A percentile compares a stretch with the other conserved stretches of the same genome.
Evolutionary conservation across 345 rosid species (phyloP).

Genomic region (Diplotaxis tenuifolia): DNA sequence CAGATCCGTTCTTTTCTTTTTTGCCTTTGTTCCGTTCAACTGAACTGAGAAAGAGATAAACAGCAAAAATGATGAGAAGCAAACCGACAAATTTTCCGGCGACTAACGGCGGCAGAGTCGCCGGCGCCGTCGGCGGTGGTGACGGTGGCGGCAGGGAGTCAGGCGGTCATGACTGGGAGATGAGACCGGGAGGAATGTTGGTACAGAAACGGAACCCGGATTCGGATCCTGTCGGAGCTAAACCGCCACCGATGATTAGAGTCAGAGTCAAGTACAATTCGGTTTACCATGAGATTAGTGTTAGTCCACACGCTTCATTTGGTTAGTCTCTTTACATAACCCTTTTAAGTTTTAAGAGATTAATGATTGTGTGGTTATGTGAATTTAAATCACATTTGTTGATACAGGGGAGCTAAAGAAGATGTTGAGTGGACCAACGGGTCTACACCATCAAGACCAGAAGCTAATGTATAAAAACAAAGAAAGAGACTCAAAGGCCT

Average conservation of each 20-base stretch:
- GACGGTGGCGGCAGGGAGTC: slow-evolving; percentile 46
- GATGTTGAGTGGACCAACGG: slow-evolving; percentile 82
- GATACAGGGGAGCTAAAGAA: slow-evolving; percentile 93
- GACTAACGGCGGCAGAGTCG: slow-evolving; percentile 40
- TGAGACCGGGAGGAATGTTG: slow-evolving; percentile 97
- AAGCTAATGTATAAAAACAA: slow-evolving; percentile 85
- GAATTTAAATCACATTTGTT: neutral
- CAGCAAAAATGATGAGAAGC: slow-evolving; percentile 49
- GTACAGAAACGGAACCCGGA: slow-evolving; percentile 88
- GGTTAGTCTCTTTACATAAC: slow-evolving; percentile 43
- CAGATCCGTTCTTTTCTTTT: slow-evolving; percentile 30
- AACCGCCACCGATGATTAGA: slow-evolving; percentile 84
- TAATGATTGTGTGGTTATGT: neutral
- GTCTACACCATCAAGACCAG: slow-evolving; percentile 90
- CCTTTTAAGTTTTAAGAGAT: neutral
- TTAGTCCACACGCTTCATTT: slow-evolving; percentile 87
- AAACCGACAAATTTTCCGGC: slow-evolving; percentile 48
- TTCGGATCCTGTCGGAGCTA: slow-evolving; percentile 55
- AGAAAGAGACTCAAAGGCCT: slow-evolving; percentile 89
- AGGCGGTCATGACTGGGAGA: slow-evolving; percentile 73
- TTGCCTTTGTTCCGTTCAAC: neutral
- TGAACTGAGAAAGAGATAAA: neutral
- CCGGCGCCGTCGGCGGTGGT: slow-evolving; percentile 24
- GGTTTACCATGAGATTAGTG: slow-evolving; percentile 72
- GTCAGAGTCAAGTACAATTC: slow-evolving; percentile 88